Evolutionary conservation across 805 yeast genomes (phyloP).

Genomic region (Candida sonorensis): DNA sequence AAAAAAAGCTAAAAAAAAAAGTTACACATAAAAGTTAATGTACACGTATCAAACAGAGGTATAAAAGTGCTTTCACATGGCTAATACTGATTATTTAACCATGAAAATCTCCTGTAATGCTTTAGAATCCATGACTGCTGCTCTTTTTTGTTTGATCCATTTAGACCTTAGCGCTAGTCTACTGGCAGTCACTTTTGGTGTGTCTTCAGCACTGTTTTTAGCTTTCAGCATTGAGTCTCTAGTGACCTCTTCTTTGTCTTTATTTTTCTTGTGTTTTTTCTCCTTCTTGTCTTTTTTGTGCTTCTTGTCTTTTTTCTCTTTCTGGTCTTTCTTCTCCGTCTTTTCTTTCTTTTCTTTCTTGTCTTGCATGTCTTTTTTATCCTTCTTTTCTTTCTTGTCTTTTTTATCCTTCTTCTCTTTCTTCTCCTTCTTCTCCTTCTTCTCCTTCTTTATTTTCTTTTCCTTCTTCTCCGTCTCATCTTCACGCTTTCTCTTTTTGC

Average conservation of each 20-base stretch:
- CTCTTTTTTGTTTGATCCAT: constrained; percentile 86
- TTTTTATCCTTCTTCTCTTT: constrained; percentile 22
- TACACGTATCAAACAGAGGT: too few species aligned
- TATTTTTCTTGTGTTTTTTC: constrained; percentile 25
- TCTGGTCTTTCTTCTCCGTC: constrained; percentile 24
- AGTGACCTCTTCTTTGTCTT: constrained; percentile 25
- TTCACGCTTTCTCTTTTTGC: constrained; percentile 22
- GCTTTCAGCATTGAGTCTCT: constrained; percentile 38
- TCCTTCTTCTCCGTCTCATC: constrained; percentile 14
- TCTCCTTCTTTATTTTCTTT: constrained; percentile 24
- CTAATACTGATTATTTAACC: constrained; percentile 37
- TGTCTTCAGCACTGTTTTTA: constrained; percentile 17
- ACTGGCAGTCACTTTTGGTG: constrained; percentile 36
- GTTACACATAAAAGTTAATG: too few species aligned
- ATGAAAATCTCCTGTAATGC: constrained; percentile 90
- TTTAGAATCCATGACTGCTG: constrained; percentile 83
- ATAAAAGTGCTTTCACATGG: too few species aligned
- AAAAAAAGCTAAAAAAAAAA: too few species aligned
- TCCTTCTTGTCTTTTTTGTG: constrained; percentile 16
- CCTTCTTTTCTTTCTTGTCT: constrained; percentile 19
- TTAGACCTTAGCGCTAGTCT: constrained; percentile 72
- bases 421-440: constrained; percentile 25
- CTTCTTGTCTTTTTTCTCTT: constrained; percentile 21
- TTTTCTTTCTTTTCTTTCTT: constrained; percentile 21
- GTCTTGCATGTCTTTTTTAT: constrained; percentile 21